Evolutionary conservation across 2,329 filamentous ascomycete species (phyloP), one percentile per base, ranked within the genome.

Genomic region (Arthrobotrys iridis): DNA sequence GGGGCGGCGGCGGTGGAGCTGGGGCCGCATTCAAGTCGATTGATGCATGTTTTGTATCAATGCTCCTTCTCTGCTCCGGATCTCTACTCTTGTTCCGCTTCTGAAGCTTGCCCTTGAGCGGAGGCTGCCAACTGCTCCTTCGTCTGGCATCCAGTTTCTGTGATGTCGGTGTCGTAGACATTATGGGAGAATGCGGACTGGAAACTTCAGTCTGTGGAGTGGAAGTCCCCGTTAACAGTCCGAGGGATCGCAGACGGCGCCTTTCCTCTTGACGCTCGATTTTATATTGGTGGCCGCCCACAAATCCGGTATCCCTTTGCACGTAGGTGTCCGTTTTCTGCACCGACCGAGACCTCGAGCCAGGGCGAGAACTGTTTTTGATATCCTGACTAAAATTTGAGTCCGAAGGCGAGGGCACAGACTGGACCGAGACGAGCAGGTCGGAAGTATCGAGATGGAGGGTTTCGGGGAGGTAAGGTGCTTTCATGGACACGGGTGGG

Each of bases 1-100:
- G 48, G 11, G 35, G 52, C 7, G 59, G 20, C 35, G 55, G 55
- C 22, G 63, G 67, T 26, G 58, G 57, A 3, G 55, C 45, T 24
- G 57, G 37, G 18, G 40, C 11, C 22, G 55, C 33, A n/a, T 33
- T 24, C n/a, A 46, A 48, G n/a, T 75, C 71, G 30, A 75, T 57
- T 45, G 52, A 52, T 15, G 46, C 55, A 50, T 62, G 57, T 45
- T 52, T 75, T 35, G 24, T 13, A 45, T 75, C 71, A 13, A 75
- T 35, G 33, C 71, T 75, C 24, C 68, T 75, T 18, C 71, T 67
- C 22, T 67, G 46, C n/a, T 75, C 71, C 8, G 71, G 71, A 5
- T 75, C 71, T 46, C 57, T 75, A 40, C 71, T 75, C 71, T 75
- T 75, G 37, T 75, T 75, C 33, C 71, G 41, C 22, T 75, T 75